phyloP scores from a whole-genome alignment of 345 rosid genomes.

The Euphorbia pulcherrima region DNA sequence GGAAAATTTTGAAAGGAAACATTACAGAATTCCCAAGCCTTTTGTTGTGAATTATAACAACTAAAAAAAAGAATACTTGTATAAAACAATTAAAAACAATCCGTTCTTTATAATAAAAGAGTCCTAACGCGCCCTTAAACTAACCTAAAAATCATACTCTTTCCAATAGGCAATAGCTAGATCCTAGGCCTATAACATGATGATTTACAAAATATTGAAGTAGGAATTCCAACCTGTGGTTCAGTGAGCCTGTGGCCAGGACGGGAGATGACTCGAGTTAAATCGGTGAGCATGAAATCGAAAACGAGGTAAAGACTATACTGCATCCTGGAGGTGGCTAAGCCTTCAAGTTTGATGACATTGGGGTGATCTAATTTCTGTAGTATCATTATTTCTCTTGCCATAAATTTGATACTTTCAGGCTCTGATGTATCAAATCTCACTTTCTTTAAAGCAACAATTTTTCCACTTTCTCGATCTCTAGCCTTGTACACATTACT shows the following conservation, averaged over 20 bases:
- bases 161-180: too few species aligned
- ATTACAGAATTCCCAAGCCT: too few species aligned
- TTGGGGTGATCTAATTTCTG: conserved; percentile 79
- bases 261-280: conserved; percentile 56
- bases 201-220: not conserved
- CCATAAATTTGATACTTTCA: conserved; percentile 86
- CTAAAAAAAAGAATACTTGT: too few species aligned
- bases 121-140: too few species aligned
- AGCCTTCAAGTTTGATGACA: conserved; percentile 73
- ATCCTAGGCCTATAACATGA: too few species aligned
- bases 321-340: conserved; percentile 88
- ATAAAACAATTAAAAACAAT: too few species aligned
- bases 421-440: conserved; percentile 81
- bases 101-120: too few species aligned
- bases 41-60: too few species aligned
- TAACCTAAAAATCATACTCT: too few species aligned
- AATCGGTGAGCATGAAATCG: conserved; percentile 65
- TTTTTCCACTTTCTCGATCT: conserved; percentile 61
- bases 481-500: conserved; percentile 88
- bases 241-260: conserved; percentile 66
- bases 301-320: conserved; percentile 84
- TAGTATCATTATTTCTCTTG: conserved; percentile 71
- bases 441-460: conserved; percentile 86
- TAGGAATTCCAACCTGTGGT: conserved; percentile 46
- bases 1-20: too few species aligned